Evolutionary conservation across 2,329 filamentous ascomycete genomes (phyloP).

Genomic region (Huntiella bhutanensis): DNA sequence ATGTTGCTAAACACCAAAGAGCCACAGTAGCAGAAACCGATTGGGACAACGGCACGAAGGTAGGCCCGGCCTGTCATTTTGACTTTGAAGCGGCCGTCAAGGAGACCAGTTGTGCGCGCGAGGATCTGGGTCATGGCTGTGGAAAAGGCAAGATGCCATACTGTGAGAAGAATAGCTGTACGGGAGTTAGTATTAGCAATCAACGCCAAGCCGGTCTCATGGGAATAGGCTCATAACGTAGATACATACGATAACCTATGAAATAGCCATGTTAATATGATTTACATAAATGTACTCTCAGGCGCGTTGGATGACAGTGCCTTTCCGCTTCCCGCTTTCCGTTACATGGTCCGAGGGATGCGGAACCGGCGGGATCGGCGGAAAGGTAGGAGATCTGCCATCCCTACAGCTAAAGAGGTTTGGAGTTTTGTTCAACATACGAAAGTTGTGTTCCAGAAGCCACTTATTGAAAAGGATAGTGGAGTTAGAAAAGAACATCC

Average conservation of each 20-base stretch:
- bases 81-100: conserved; percentile 43
- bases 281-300: neutral
- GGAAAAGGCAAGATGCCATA: conserved; percentile 50
- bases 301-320: no score
- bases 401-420: neutral
- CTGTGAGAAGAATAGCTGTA: conserved; percentile 38
- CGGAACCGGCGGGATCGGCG: neutral
- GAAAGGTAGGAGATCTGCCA: neutral
- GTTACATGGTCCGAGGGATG: no score
- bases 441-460: conserved; percentile 49
- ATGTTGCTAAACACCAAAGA: conserved; percentile 49
- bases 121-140: conserved; percentile 47
- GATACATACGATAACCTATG: conserved; percentile 20
- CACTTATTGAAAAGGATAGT: conserved; percentile 91
- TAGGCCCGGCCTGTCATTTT: conserved; percentile 43
- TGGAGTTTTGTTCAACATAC: conserved; percentile 19
- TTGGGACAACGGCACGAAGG: conserved; percentile 43
- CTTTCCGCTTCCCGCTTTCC: no score
- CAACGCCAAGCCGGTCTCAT: neutral
- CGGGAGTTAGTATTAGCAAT: neutral
- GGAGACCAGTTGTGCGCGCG: conserved; percentile 41
- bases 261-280: neutral
- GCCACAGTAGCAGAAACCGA: conserved; percentile 45
- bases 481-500: conserved; percentile 70
- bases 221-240: no score